Conservation (phyloP, 352 stramenopile species). For the Globisporangium barbulae region DNA sequence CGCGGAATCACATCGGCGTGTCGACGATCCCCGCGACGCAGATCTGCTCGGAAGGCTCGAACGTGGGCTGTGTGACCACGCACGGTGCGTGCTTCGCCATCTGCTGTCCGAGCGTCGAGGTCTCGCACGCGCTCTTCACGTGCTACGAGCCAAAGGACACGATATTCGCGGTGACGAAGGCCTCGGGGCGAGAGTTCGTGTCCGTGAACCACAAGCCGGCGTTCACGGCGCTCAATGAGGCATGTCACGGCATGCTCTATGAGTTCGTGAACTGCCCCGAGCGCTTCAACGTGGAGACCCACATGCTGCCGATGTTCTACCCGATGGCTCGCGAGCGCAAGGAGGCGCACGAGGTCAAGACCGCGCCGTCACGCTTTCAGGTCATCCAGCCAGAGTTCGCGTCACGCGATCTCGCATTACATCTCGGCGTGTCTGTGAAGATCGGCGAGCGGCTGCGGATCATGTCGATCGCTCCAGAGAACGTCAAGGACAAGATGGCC, state of each 20-base stretch:
- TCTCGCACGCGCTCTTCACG: constrained; percentile 75
- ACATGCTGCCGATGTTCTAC: constrained; percentile 70
- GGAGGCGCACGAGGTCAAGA: constrained; percentile 19
- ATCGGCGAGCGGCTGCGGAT: constrained; percentile 67
- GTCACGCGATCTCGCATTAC: constrained; percentile 42
- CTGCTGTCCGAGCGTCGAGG: constrained; percentile 76
- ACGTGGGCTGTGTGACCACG: constrained; percentile 58
- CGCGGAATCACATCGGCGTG: constrained; percentile 20
- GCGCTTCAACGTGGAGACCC: constrained; percentile 63
- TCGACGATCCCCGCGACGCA: constrained; percentile 42
- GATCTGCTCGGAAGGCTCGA: constrained; percentile 71
- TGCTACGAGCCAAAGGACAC: constrained; percentile 80
- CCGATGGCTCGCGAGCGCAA: constrained; percentile 51
- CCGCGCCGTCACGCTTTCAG: constrained; percentile 43
- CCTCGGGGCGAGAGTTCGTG: constrained; percentile 51
- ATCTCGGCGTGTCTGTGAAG: constrained; percentile 50
- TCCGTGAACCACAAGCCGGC: constrained; percentile 71
- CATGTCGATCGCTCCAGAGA: constrained; percentile 65
- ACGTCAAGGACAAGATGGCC: constrained; percentile 44
- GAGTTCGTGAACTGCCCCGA: constrained; percentile 57
- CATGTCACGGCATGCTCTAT: constrained; percentile 66
- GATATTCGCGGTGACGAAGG: constrained; percentile 64
- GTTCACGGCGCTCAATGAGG: constrained; percentile 69
- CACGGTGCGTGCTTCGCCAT: constrained; percentile 73
- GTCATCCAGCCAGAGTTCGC: constrained; percentile 70